Base-by-base conservation (phyloP, 2,329 filamentous ascomycete genomes). In the Pseudocercospora macadamiae region DNA sequence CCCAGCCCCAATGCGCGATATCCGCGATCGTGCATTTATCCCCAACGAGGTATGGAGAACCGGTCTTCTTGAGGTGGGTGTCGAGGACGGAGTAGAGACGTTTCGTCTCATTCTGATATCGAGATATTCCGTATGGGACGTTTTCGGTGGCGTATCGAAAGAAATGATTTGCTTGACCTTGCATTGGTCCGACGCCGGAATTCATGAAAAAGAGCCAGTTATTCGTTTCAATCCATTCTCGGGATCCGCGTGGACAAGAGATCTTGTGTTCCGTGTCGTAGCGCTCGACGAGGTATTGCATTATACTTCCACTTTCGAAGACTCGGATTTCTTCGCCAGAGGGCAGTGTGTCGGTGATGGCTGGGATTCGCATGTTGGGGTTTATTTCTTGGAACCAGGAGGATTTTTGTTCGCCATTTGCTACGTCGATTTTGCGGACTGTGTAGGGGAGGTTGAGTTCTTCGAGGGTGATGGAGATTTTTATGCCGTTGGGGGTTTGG, bases 1-100 rank as follows among this genome's bases (percentile, higher is more conserved):
- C 81, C 91, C 91, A 96, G 21, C 90, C 89, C 83, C 88, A 91
- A 72, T 85, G 84, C 42, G 90, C 81, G 60, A 81, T 74, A 62
- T 82, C 79, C 9, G 78, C 79, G 60, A 81, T 78, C 1, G 75
- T 79, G 59, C 76, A 80, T 19, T 39, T 39, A 9, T 60, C 79
- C 80, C 26, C 72, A 64, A 0, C 79, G 78, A 0, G 79, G 78
- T 1, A 80, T 66, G 70, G 77, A 82, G 3, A 76, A 96, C n/a
- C n/a, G n/a, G n/a, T n/a, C n/a, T 69, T 65, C 39, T 25, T 72
- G 3, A 82, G 68, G 0, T 77, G 73, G 25, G 72, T 72, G 26
- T 82, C 75, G 4, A 82, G 73, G 12, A 82, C 78, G 16, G 72
- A 68, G 63, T 78, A 81, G 3, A 82, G 70, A 3, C 80, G 75